phyloP scores from a whole-genome alignment of 2,329 filamentous ascomycete species.

The Penicillium palitans region DNA sequence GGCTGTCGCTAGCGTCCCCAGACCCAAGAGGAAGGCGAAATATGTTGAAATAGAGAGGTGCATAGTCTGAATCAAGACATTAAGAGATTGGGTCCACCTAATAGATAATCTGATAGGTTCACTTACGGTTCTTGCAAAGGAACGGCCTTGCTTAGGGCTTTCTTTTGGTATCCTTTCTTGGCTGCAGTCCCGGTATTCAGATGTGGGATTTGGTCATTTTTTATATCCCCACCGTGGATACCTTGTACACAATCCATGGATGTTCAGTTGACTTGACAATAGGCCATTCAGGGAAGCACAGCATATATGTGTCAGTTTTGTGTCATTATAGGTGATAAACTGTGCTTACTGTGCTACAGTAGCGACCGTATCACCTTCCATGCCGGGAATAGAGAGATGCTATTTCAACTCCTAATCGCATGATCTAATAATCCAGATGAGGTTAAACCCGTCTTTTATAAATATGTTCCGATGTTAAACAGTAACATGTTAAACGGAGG shows the following conservation, averaged over 20 bases:
- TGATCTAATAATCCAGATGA: too few species aligned
- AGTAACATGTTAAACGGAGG: too few species aligned
- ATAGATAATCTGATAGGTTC: not conserved
- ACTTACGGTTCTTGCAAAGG: not conserved
- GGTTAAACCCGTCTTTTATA: too few species aligned
- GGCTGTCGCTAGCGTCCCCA: not conserved
- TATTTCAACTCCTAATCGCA: too few species aligned
- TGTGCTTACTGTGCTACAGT: not conserved
- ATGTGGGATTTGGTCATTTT: not conserved
- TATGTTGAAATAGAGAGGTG: not conserved
- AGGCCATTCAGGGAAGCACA: not conserved
- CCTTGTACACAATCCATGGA: too few species aligned
- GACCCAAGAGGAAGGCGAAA: not conserved
- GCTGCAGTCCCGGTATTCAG: not conserved
- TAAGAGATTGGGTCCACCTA: not conserved
- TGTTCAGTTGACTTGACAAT: not conserved
- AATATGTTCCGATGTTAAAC: too few species aligned
- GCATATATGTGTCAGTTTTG: constrained; percentile 1
- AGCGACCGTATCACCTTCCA: too few species aligned
- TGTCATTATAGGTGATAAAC: not conserved
- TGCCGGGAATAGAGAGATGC: too few species aligned
- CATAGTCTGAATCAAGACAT: not conserved
- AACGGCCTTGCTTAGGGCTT: not conserved
- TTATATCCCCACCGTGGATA: not conserved
- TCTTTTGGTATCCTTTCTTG: not conserved